Conservation (phyloP, 345 rosid genomes). For the Gynandropsis gynandra region DNA sequence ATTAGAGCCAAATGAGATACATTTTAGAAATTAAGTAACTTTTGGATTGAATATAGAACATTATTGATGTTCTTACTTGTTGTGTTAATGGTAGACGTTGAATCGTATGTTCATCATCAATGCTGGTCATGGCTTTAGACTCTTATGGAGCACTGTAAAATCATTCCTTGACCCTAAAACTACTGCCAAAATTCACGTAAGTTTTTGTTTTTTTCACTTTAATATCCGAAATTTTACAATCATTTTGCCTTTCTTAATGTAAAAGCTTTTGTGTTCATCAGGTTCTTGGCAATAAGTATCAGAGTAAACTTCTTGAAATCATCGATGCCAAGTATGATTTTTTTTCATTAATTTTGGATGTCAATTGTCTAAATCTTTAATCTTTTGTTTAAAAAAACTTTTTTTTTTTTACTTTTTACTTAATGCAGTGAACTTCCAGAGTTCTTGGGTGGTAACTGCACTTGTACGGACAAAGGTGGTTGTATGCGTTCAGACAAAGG, state of each 20-base stretch:
- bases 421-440: slow-evolving; percentile 70
- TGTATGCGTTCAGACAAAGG: slow-evolving; percentile 96
- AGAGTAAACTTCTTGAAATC: slow-evolving; percentile 80
- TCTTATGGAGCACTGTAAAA: slow-evolving; percentile 78
- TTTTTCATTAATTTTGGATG: slow-evolving; percentile 10
- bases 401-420: slow-evolving; percentile 6
- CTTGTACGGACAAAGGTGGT: slow-evolving; percentile 74
- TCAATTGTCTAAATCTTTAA: slow-evolving; percentile 12
- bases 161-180: slow-evolving; percentile 90
- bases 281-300: slow-evolving; percentile 95
- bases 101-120: slow-evolving; percentile 96
- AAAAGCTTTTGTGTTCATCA: slow-evolving; percentile 10
- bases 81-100: slow-evolving; percentile 50
- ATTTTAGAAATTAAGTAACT: slow-evolving; percentile 5
- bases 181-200: slow-evolving; percentile 86
- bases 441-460: slow-evolving; percentile 83
- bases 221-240: neutral
- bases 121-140: slow-evolving; percentile 89
- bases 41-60: slow-evolving; percentile 9
- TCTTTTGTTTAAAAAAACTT: neutral
- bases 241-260: neutral
- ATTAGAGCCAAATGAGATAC: no score
- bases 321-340: slow-evolving; percentile 67
- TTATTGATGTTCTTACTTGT: no score
- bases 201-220: slow-evolving; percentile 9